Evolutionary conservation across 1,284 basidiomycete genomes (phyloP).

Genomic region (Neolentinus lepideus): DNA sequence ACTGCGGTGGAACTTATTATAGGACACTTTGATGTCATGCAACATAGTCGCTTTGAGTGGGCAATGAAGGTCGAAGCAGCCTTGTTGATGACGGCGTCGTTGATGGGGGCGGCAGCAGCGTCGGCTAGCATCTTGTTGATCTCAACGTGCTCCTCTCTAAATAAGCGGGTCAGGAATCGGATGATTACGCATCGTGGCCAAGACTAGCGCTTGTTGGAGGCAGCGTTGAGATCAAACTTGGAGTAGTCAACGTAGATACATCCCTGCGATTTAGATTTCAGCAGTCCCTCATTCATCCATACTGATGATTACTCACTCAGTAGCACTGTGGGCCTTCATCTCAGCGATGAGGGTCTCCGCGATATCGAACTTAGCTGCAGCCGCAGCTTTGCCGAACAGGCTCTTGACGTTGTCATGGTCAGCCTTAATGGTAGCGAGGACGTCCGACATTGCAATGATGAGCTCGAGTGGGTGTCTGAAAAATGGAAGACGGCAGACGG

Average conservation of each 20-base stretch:
- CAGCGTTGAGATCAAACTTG: not conserved
- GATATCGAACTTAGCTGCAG: not conserved
- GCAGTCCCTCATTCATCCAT: not conserved
- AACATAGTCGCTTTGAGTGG: no score
- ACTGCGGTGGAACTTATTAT: no score
- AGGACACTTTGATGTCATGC: no score
- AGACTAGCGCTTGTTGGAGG: not conserved
- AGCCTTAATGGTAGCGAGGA: not conserved
- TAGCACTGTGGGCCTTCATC: not conserved
- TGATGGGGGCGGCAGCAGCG: not conserved
- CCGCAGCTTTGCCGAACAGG: not conserved
- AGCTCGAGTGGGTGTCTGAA: not conserved
- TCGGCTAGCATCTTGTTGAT: not conserved
- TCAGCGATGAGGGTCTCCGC: not conserved
- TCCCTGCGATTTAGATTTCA: not conserved
- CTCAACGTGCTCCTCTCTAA: not conserved
- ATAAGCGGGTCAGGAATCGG: not conserved
- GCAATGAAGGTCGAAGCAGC: not conserved
- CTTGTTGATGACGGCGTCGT: not conserved
- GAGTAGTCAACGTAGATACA: not conserved
- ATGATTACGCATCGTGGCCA: not conserved
- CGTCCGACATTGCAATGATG: not conserved
- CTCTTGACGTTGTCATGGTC: not conserved
- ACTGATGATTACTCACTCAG: not conserved
- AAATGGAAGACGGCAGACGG: not conserved